Evolutionary conservation across 768 basidiomycete species (phyloP).

Genomic region (Pisolithus sp.): DNA sequence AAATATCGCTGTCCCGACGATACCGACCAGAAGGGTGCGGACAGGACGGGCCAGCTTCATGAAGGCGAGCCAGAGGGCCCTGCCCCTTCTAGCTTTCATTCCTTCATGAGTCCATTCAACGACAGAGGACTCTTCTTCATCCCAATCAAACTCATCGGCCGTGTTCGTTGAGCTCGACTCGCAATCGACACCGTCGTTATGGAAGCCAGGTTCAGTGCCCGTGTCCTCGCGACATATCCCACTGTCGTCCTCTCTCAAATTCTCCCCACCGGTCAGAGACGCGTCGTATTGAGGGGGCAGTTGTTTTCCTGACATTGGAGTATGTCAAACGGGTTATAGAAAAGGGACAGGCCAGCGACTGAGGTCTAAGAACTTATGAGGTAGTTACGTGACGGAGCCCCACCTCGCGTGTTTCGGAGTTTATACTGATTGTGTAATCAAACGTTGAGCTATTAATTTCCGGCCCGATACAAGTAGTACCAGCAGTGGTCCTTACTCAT

Average conservation of each 20-base stretch:
- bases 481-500: too few species aligned
- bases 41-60: conserved; percentile 58
- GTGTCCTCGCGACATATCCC: conserved; percentile 8
- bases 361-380: too few species aligned
- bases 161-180: conserved; percentile 48
- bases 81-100: conserved; percentile 52
- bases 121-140: conserved; percentile 42
- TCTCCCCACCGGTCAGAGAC: conserved; percentile 3
- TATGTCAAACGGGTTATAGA: conserved; percentile 3
- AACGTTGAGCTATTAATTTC: too few species aligned
- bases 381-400: too few species aligned
- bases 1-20: conserved; percentile 56
- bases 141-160: conserved; percentile 73
- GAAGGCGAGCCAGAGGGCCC: conserved; percentile 56
- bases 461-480: too few species aligned
- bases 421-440: too few species aligned
- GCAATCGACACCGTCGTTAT: conserved; percentile 16
- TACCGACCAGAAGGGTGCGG: conserved; percentile 51
- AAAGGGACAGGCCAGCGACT: not conserved
- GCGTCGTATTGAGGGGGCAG: conserved; percentile 3
- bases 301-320: conserved; percentile 11
- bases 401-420: too few species aligned
- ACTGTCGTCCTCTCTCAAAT: conserved; percentile 4
- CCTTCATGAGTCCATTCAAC: conserved; percentile 19
- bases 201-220: conserved; percentile 4